These are phyloP conservation scores for Ganoderma meredithae DNA, from an alignment of 1,284 basidiomycete species.

Conservation along the genomic window DNA sequence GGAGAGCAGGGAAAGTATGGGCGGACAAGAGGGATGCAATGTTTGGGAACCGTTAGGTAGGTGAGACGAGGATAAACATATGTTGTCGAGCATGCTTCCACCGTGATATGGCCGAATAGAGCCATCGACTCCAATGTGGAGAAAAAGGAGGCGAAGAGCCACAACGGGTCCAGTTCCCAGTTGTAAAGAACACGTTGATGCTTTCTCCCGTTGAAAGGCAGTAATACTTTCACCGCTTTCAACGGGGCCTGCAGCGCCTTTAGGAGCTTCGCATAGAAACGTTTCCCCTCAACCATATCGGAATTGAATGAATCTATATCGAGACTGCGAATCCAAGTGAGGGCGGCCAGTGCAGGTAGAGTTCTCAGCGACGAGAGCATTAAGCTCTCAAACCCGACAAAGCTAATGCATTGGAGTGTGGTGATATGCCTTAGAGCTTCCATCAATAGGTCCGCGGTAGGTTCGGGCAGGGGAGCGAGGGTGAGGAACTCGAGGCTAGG, in stretches of 20 bases:
- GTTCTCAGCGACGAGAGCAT: background rate
- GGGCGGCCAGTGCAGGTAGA: background rate
- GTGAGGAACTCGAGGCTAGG: background rate
- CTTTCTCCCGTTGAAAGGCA: background rate
- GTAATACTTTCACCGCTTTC: background rate
- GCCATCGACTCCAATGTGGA: background rate
- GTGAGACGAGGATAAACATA: background rate
- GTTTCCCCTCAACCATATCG: background rate
- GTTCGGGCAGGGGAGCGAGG: background rate
- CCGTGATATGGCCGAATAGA: background rate
- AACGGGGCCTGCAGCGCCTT: background rate
- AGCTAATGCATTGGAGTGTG: background rate
- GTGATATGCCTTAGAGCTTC: background rate
- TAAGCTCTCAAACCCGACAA: background rate
- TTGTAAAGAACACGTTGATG: background rate
- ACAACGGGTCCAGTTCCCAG: background rate
- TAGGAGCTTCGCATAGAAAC: background rate
- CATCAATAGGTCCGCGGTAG: background rate
- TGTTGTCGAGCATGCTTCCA: background rate
- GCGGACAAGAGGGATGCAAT: background rate
- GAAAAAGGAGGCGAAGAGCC: background rate
- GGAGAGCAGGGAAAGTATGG: background rate
- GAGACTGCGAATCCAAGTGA: background rate
- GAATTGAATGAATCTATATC: background rate
- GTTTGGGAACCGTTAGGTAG: background rate